Evolutionary conservation across 2,329 filamentous ascomycete genomes (phyloP).

Genomic region (Venturia aucupariae): DNA sequence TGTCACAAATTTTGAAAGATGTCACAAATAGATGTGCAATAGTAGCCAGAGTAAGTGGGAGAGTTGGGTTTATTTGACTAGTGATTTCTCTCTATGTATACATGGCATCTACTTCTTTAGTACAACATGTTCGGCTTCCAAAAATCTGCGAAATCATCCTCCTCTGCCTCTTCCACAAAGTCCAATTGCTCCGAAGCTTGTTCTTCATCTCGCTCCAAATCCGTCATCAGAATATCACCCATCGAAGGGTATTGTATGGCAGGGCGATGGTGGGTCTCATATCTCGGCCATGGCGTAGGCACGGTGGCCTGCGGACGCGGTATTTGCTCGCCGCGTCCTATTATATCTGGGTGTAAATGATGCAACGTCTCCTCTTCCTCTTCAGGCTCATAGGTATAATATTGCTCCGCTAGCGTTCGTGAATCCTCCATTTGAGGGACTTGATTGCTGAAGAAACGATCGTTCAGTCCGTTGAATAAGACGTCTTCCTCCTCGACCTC

Average conservation of each 20-base stretch:
- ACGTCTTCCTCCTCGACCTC: not conserved
- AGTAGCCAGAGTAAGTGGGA: not conserved
- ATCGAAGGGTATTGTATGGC: not conserved
- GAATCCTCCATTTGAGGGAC: not conserved
- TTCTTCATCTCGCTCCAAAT: not conserved
- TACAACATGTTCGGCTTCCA: constrained; percentile 16
- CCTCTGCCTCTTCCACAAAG: not conserved
- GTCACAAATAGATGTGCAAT: no score
- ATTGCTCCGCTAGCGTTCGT: not conserved
- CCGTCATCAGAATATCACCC: not conserved
- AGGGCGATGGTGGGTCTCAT: not conserved
- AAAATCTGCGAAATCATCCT: constrained; percentile 8
- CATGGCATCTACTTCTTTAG: not conserved
- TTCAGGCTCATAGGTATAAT: not conserved
- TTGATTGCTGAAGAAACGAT: not conserved
- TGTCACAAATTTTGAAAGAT: no score
- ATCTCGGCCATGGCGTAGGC: not conserved
- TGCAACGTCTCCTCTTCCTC: not conserved
- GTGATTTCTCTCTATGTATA: not conserved
- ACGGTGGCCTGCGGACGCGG: not conserved
- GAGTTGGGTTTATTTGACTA: not conserved
- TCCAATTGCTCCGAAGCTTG: not conserved
- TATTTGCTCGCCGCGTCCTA: not conserved
- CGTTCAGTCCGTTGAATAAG: not conserved
- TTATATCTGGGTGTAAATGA: not conserved